phyloP scores from a whole-genome alignment of 495 filamentous ascomycete genomes.

The Durotheca rogersii region DNA sequence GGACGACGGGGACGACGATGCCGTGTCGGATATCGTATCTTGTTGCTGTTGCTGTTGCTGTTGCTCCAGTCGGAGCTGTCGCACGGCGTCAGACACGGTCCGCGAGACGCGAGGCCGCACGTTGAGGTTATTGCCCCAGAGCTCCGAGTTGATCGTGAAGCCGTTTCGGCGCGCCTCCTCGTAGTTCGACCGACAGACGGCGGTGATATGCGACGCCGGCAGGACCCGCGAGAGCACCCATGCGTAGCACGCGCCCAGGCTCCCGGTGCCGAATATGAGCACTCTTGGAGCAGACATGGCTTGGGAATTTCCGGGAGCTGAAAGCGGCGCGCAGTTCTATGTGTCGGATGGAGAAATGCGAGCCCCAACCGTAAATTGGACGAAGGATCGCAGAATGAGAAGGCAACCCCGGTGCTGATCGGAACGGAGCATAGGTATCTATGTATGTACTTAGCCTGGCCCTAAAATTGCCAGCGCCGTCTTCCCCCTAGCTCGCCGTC shows the following conservation, averaged over 20 bases:
- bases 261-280: slow-evolving; percentile 55
- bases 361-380: too few species aligned
- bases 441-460: neutral
- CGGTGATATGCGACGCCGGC: slow-evolving; percentile 43
- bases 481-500: neutral
- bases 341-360: too few species aligned
- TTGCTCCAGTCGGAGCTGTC: neutral
- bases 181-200: slow-evolving; percentile 60
- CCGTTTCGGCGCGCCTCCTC: slow-evolving; percentile 46
- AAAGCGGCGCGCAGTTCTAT: too few species aligned
- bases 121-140: slow-evolving; percentile 46
- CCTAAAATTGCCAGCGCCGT: neutral
- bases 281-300: slow-evolving; percentile 33
- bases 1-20: slow-evolving; percentile 1
- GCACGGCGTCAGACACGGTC: slow-evolving; percentile 40
- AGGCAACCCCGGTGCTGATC: too few species aligned
- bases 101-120: slow-evolving; percentile 44
- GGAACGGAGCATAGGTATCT: neutral
- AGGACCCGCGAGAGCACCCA: slow-evolving; percentile 48
- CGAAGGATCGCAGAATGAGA: too few species aligned
- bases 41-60: too few species aligned
- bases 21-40: neutral
- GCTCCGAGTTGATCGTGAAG: slow-evolving; percentile 50
- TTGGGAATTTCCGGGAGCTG: too few species aligned
- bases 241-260: slow-evolving; percentile 53